Evolutionary conservation across 176 grass and related monocot genomes (phyloP), one percentile per base, ranked within the genome.

Genomic region (Saccharum spontaneum): DNA sequence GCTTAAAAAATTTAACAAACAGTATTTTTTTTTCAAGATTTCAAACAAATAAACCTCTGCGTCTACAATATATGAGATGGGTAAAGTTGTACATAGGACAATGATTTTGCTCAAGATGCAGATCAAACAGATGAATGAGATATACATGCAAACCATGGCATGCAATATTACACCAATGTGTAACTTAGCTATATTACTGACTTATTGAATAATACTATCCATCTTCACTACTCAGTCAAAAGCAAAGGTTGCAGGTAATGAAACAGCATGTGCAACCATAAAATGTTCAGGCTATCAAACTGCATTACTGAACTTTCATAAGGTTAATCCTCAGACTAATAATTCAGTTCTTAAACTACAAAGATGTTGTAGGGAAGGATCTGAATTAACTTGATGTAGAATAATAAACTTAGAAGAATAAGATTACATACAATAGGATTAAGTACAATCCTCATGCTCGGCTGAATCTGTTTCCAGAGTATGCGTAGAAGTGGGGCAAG

Each of bases 401-500:
- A 85, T 30, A 61, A 89, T 60, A 62, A 11, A 80, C 45, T 57
- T 34, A 62, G 44, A 77, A 83, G 44, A 77, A 83, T 60, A 69
- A 84, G 55, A 67, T n/a, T 83, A 86, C 96, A 78, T 85, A 98
- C 96, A 90, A 98, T 88, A 75, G 96, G 93, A 95, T 98, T 98
- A 78, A 98, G 89, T 36, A 98, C 73, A 89, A 98, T 95, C 88
- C 96, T 98, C 93, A 98, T 94, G 88, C 96, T 95, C 12, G 93
- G 96, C 38, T 89, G 91, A 94, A 98, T 89, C 64, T 90, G 84
- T 72, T 75, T 95, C 90, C 81, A 93, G 28, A 98, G 92, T 86
- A 98, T 61, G 69, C 61, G 69, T 50, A 98, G 88, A 87, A 98
- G 91, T 77, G 96, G 96, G 71, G 96, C 61, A 86, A 98, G 86